Conservation (phyloP, 2,329 filamentous ascomycete genomes). For the Microcyclosporella mali region DNA sequence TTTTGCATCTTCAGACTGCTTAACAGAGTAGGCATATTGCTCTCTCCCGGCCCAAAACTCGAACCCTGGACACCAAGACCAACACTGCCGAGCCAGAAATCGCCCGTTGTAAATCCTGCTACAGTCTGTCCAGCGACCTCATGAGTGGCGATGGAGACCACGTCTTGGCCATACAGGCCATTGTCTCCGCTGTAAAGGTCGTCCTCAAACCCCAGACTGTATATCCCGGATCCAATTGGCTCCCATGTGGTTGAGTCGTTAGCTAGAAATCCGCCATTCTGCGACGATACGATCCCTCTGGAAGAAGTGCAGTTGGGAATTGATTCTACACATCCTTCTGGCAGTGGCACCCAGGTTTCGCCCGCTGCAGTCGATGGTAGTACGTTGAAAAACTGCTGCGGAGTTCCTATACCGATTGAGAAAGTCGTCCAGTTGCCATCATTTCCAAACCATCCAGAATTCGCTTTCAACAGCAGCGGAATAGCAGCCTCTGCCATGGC, state of each 20-base stretch:
- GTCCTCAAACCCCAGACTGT: background rate
- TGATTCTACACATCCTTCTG: too few species aligned
- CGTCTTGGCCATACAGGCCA: constrained; percentile 5
- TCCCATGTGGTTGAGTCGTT: constrained; percentile 5
- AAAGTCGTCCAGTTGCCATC: too few species aligned
- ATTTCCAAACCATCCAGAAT: too few species aligned
- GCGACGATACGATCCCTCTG: background rate
- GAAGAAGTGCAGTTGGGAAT: too few species aligned
- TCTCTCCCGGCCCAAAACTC: constrained; percentile 8
- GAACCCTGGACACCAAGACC: constrained; percentile 21
- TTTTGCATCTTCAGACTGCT: constrained; percentile 49
- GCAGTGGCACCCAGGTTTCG: too few species aligned
- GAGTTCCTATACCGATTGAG: too few species aligned
- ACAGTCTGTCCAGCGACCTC: background rate
- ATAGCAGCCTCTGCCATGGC: too few species aligned
- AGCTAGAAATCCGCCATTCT: constrained; percentile 2
- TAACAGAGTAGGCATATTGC: constrained; percentile 21
- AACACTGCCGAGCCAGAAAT: constrained; percentile 33
- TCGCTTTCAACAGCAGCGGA: too few species aligned
- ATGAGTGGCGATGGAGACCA: background rate
- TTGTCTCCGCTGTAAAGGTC: constrained; percentile 1
- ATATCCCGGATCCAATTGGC: constrained; percentile 1
- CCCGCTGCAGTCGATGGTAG: too few species aligned
- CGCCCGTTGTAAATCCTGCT: constrained; percentile 12
- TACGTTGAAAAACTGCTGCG: too few species aligned